Conservation (phyloP, 768 basidiomycete genomes). For the Suillus hirtellus region DNA sequence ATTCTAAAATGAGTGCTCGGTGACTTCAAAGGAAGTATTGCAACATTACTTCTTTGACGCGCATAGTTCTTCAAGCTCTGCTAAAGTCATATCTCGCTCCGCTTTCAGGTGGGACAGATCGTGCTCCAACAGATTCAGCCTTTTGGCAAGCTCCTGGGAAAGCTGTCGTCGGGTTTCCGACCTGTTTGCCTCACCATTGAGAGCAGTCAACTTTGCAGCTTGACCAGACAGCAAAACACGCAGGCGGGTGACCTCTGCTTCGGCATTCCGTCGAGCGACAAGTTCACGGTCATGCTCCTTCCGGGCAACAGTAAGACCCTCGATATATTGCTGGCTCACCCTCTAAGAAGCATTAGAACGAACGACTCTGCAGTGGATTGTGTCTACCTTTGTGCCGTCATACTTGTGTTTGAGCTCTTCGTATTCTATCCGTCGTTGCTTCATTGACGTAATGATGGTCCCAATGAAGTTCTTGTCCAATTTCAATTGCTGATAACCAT, state of each 20-base stretch:
- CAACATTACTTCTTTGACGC: conserved; percentile 61
- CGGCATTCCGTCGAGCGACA: conserved; percentile 83
- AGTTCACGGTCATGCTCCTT: conserved; percentile 94
- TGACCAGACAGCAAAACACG: conserved; percentile 87
- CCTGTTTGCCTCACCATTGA: conserved; percentile 75
- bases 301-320: conserved; percentile 90
- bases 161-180: conserved; percentile 80
- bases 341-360: conserved; percentile 50
- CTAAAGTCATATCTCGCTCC: conserved; percentile 88
- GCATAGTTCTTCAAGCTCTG: conserved; percentile 90
- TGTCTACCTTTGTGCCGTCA: conserved; percentile 84
- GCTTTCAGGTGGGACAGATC: conserved; percentile 86
- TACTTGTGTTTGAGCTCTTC: conserved; percentile 70
- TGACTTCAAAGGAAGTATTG: conserved; percentile 18
- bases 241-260: conserved; percentile 87
- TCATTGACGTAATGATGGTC: conserved; percentile 64
- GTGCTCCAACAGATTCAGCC: conserved; percentile 75
- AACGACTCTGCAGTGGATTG: conserved; percentile 1
- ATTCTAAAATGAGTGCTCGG: conserved; percentile 20
- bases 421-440: conserved; percentile 61
- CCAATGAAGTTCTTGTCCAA: conserved; percentile 77
- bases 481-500: conserved; percentile 59
- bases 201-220: conserved; percentile 80
- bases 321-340: conserved; percentile 87
- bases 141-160: conserved; percentile 75